Percentiles rank a stretch among this genome's conserved stretches.
These are phyloP conservation scores for Lumnitzera racemosa DNA, from an alignment of 345 rosid genomes.

Conservation along the genomic window DNA sequence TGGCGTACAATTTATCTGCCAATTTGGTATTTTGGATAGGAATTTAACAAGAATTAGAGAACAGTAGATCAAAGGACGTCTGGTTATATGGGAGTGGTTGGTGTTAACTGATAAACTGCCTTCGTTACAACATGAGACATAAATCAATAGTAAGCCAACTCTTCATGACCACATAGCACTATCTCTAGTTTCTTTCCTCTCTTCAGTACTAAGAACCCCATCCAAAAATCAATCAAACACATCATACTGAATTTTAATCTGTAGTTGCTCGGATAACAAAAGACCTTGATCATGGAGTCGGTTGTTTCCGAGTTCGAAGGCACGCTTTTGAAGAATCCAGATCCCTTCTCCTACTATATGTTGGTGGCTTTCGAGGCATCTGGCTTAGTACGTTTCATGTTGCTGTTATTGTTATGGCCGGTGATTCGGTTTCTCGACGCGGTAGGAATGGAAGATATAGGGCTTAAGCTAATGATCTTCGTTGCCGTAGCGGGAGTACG, in stretches of 20 bases:
- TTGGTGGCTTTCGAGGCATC: constrained; percentile 83
- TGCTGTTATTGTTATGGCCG: constrained; percentile 59
- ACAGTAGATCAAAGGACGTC: background rate
- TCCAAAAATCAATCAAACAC: background rate
- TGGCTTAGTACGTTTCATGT: constrained; percentile 61
- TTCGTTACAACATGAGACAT: background rate
- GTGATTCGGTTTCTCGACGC: constrained; percentile 42
- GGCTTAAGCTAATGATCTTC: constrained; percentile 61
- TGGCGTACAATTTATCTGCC: constrained; percentile 32
- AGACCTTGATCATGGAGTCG: constrained; percentile 28
- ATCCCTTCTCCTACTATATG: constrained; percentile 83
- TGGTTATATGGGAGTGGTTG: constrained; percentile 21
- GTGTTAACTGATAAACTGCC: constrained; percentile 70
- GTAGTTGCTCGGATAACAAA: background rate
- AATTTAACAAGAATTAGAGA: background rate
- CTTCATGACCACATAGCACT: constrained; percentile 1
- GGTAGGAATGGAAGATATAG: constrained; percentile 35
- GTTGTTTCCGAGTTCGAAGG: constrained; percentile 84
- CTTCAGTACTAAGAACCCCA: background rate
- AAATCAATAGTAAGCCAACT: background rate
- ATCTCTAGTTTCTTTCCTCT: background rate
- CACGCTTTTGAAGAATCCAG: constrained; percentile 44
- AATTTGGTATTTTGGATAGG: constrained; percentile 3
- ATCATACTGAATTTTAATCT: background rate
- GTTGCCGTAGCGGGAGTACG: constrained; percentile 52